A percentile compares a stretch with the other conserved stretches of the same genome.
These are phyloP conservation scores for Lithocarpus polystachyus DNA, from an alignment of 306 rosid species.

Conservation along the genomic window DNA sequence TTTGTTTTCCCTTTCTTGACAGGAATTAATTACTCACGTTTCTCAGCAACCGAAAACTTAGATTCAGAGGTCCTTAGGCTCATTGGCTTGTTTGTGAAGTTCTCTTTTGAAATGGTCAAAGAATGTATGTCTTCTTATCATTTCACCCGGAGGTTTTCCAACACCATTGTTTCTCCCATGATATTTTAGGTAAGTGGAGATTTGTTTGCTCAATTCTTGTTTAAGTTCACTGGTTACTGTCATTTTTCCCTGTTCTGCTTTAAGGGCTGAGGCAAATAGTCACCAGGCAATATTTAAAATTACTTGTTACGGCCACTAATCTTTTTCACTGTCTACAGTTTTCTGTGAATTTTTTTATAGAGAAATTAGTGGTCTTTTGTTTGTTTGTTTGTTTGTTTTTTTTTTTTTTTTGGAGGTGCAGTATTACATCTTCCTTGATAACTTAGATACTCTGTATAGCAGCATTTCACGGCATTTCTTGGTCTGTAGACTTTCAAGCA, in stretches of 20 bases:
- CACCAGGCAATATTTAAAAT: neutral
- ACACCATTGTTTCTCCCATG: slow-evolving; percentile 12
- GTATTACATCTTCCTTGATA: neutral
- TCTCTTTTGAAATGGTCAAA: slow-evolving; percentile 1
- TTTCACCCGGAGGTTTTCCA: slow-evolving; percentile 11
- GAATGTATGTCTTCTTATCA: slow-evolving; percentile 2
- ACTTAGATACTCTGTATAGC: neutral
- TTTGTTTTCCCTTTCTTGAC: slow-evolving; percentile 19
- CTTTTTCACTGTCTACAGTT: neutral
- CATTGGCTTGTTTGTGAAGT: slow-evolving; percentile 21
- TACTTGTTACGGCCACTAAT: neutral
- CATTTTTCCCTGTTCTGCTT: neutral
- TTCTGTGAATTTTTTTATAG: neutral
- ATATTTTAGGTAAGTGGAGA: slow-evolving; percentile 16
- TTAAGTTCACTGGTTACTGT: neutral
- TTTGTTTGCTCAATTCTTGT: neutral
- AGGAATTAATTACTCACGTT: slow-evolving; percentile 66
- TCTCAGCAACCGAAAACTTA: slow-evolving; percentile 55
- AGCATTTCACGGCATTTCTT: neutral
- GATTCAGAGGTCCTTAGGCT: slow-evolving; percentile 11
- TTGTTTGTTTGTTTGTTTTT: neutral
- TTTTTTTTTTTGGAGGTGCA: neutral
- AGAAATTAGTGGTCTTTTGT: slow-evolving; percentile 1
- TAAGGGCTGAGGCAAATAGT: neutral
- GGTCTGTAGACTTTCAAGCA: neutral